Percentiles rank a stretch among this genome's conserved stretches.
These are phyloP conservation scores for Musa acuminata DNA, from an alignment of 176 grass and related monocot species.

Conservation along the genomic window DNA sequence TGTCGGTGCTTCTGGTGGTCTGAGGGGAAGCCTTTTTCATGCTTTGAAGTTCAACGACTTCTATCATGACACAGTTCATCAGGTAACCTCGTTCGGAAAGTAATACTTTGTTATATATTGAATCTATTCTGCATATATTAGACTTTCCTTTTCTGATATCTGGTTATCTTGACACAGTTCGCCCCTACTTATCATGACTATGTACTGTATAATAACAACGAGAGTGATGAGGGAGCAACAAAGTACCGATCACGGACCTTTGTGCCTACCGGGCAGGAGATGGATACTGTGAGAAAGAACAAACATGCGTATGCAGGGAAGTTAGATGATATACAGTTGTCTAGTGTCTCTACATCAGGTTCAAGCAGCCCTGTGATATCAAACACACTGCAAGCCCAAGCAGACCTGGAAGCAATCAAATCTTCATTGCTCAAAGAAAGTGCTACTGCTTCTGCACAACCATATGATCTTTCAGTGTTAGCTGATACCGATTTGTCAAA, in stretches of 20 bases:
- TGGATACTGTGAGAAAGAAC: conserved; percentile 45
- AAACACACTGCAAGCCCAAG: conserved; percentile 13
- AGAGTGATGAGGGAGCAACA: conserved; percentile 35
- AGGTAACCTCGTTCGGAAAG: conserved; percentile 37
- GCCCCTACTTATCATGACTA: conserved; percentile 93
- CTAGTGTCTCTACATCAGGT: conserved; percentile 24
- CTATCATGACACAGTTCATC: conserved; percentile 87
- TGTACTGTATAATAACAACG: conserved; percentile 74
- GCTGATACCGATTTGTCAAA: conserved; percentile 41
- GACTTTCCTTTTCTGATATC: neutral
- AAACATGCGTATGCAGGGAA: conserved; percentile 17
- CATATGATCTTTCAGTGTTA: conserved; percentile 57
- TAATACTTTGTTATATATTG: neutral
- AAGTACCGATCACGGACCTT: conserved; percentile 65
- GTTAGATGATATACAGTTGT: conserved; percentile 37
- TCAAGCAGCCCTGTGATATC: conserved; percentile 1
- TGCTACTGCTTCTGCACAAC: conserved; percentile 41
- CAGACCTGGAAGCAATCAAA: conserved; percentile 64
- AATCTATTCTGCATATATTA: neutral
- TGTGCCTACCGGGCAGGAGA: conserved; percentile 46
- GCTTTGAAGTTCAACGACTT: conserved; percentile 83
- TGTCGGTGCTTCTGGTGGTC: conserved; percentile 42
- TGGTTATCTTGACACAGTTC: conserved; percentile 37
- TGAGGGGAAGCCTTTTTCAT: conserved; percentile 60
- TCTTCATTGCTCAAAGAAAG: conserved; percentile 66